A percentile compares a stretch with the other conserved stretches of the same genome.
Conservation (phyloP, 345 rosid species). For the Sapria himalayana region DNA sequence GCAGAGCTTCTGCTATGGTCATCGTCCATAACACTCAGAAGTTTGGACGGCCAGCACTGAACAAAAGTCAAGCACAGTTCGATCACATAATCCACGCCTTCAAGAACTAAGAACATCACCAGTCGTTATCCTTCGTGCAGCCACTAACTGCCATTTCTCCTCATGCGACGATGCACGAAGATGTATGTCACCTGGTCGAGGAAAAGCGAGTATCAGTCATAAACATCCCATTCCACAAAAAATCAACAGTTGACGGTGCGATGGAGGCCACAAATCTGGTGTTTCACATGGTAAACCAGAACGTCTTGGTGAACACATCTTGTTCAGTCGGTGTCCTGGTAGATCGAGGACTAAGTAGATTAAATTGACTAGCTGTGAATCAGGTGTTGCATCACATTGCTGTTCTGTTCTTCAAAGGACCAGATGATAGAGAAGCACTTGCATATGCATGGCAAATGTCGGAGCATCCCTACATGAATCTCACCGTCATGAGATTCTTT, state of each 20-base stretch:
- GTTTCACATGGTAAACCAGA: slow-evolving; percentile 56
- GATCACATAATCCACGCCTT: slow-evolving; percentile 83
- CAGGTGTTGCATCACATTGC: slow-evolving; percentile 43
- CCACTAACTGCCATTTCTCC: slow-evolving; percentile 87
- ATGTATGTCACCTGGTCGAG: slow-evolving; percentile 68
- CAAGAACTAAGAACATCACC: slow-evolving; percentile 61
- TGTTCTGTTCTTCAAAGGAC: slow-evolving; percentile 63
- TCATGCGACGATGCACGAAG: slow-evolving; percentile 89
- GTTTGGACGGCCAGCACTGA: slow-evolving; percentile 46
- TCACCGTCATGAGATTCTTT: slow-evolving; percentile 39
- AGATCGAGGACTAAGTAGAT: slow-evolving; percentile 57
- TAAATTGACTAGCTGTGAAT: slow-evolving; percentile 28
- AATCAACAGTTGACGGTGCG: slow-evolving; percentile 81
- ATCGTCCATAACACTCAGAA: slow-evolving; percentile 65
- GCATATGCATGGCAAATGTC: slow-evolving; percentile 74
- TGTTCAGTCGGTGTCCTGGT: slow-evolving; percentile 82
- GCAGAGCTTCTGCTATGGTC: slow-evolving; percentile 86
- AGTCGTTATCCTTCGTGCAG: slow-evolving; percentile 34
- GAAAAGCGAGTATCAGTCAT: slow-evolving; percentile 59
- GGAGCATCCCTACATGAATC: slow-evolving; percentile 39
- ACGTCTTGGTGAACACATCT: slow-evolving; percentile 46
- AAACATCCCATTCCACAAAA: slow-evolving; percentile 82
- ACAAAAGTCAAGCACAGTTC: slow-evolving; percentile 82
- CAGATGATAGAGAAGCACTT: slow-evolving; percentile 74
- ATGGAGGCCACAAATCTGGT: slow-evolving; percentile 92